Base-by-base conservation (phyloP, 441 rosid genomes). In the Erodium chrysanthum region DNA sequence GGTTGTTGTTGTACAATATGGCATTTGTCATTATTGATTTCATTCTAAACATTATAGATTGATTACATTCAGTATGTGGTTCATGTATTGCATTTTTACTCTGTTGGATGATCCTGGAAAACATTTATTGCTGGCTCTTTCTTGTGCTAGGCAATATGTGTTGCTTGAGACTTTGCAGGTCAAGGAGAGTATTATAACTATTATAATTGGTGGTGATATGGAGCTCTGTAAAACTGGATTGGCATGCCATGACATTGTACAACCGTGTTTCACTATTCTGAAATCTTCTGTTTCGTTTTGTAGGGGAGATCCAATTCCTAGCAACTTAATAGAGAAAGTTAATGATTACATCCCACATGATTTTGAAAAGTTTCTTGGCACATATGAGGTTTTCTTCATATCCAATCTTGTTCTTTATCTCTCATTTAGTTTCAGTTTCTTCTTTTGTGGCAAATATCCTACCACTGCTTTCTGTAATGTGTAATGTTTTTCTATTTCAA, bases 221-320 rank as follows among this genome's bases (percentile, higher is more conserved):
- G 64, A 60, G 64, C 15, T 60, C 64, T 12, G 33, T 23, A 60
- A 25, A 60, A 60, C 14, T 60, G 61, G 8, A 2, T 54, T 52
- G 37, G 23, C 37, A 20, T 67, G 42, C 14, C 58, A 48, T 7
- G 42, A 1, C 42, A 37, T 37, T 25, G 33, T 17, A 31, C 31
- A 62, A 25, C 40, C 65, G 8, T 31, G 61, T 64, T 29, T 52
- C 46, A 23, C 67, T 52, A 17, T 31, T 76, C 69, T 81, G 67
- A 72, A 65, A 70, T 58, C 4, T 67, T 65, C 64, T 10, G 33
- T 65, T 73, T 40, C 48, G 68, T 77, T 52, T 82, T 73, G 71
- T 72, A 91, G 97, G 98, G 98, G 98, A 58, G 81, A 83, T 83
- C 96, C 97, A 5, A 89, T 89, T 75, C 97, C 96, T 60, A 75